These are phyloP conservation scores for Barnettozyma wickerhamii DNA, from an alignment of 805 yeast species.

Conservation along the genomic window DNA sequence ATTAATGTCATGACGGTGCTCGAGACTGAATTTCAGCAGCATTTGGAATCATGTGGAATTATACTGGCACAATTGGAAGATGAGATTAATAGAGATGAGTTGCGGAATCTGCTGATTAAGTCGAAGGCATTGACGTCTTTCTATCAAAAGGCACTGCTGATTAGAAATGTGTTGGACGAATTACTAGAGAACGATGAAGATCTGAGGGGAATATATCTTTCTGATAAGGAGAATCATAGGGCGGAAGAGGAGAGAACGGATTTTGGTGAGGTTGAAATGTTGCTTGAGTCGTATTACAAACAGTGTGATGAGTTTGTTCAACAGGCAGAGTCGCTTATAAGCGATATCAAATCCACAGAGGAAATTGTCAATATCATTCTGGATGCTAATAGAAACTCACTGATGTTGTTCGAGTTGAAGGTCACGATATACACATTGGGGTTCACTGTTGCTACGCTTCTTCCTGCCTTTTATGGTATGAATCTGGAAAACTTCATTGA, in stretches of 20 bases:
- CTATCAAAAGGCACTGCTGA: conserved; percentile 69
- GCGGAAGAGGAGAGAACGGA: conserved; percentile 25
- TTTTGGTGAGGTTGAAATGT: conserved; percentile 78
- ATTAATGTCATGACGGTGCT: conserved; percentile 75
- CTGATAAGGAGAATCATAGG: conserved; percentile 33
- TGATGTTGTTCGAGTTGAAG: conserved; percentile 82
- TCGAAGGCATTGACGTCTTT: conserved; percentile 69
- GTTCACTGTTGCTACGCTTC: conserved; percentile 74
- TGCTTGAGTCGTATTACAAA: conserved; percentile 82
- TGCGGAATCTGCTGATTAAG: conserved; percentile 67
- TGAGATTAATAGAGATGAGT: conserved; percentile 69
- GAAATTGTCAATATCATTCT: conserved; percentile 88
- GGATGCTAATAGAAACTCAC: conserved; percentile 86
- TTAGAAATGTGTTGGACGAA: conserved; percentile 79
- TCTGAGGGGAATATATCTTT: conserved; percentile 71
- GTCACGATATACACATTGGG: conserved; percentile 83
- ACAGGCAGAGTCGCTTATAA: conserved; percentile 76
- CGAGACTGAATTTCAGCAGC: conserved; percentile 68
- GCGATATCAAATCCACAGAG: conserved; percentile 85
- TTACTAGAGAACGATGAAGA: conserved; percentile 84
- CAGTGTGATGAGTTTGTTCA: conserved; percentile 94
- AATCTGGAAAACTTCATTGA: conserved; percentile 75
- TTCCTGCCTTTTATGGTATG: conserved; percentile 92
- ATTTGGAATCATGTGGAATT: conserved; percentile 52
- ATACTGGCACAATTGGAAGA: conserved; percentile 71